Evolutionary conservation across 1,284 basidiomycete species (phyloP), one percentile per base, ranked within the genome.

Genomic region (Puccinia horiana): DNA sequence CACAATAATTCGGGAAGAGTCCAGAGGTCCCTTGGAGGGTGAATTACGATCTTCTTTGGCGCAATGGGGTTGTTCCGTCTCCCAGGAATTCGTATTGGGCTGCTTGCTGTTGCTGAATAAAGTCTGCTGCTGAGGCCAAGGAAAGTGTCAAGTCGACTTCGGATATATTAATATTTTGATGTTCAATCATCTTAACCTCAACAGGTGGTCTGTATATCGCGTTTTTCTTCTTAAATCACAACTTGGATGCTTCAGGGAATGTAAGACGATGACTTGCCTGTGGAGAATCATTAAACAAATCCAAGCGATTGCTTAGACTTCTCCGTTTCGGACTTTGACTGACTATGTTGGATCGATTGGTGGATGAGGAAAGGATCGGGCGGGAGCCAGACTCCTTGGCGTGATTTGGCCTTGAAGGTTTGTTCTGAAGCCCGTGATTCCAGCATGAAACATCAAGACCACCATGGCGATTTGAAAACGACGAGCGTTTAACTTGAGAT

Each of bases 381-480:
- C 42, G 65, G 4, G 65, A 69, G 40, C 37, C 35, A 26, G 65
- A 69, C 20, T 69, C 65, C 23, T 69, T 69, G 42, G n/a, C n/a
- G 9, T 37, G 42, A 44, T 47, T 44, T 6, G 5, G 42, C 6
- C n/a, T 8, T 37, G 29, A 16, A 42, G 35, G 65, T 37, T 42
- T 69, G 26, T 9, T 26, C 11, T 26, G 14, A 29, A 20, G 2
- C n/a, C 40, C 40, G 9, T 5, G 29, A 69, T 69, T 69, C 65
- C 65, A 69, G 65, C 20, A 26, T 26, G 65, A 69, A 42, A 69
- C 65, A 44, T 69, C 65, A 26, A 63, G 61, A 63, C 9, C 14
- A 16, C 29, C 3, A 6, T 26, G 9, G 14, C 5, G 35, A 6
- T 42, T n/a, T 42, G 65, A n/a, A 26, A 29, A 69, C 20, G 65